phyloP scores from a whole-genome alignment of 2,329 filamentous ascomycete genomes.

The Pseudopithomyces maydicus region DNA sequence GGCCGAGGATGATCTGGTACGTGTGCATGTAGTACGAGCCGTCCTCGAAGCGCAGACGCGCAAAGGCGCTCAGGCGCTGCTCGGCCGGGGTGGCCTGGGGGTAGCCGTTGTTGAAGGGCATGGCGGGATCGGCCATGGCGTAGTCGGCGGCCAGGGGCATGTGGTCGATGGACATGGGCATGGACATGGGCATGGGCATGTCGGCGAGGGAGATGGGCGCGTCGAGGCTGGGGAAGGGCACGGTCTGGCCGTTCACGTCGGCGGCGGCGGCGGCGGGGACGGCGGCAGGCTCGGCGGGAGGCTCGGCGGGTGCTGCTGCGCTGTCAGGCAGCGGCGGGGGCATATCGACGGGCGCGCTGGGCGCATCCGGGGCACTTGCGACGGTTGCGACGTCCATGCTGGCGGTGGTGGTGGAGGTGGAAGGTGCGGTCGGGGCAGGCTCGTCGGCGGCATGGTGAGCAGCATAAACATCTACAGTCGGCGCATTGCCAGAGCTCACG shows the following conservation, averaged over 20 bases:
- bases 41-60: constrained; percentile 73
- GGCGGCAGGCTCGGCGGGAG: constrained; percentile 5
- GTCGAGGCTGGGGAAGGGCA: constrained; percentile 22
- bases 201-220: constrained; percentile 25
- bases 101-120: constrained; percentile 18
- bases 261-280: constrained; percentile 1
- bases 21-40: constrained; percentile 81
- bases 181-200: constrained; percentile 15
- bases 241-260: constrained; percentile 7
- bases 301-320: constrained; percentile 1
- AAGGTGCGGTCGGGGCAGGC: constrained; percentile 24
- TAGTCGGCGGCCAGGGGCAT: constrained; percentile 9
- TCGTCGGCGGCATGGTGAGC: constrained; percentile 31
- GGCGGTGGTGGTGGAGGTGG: constrained; percentile 19
- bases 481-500: constrained; percentile 27
- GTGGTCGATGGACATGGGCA: constrained; percentile 14
- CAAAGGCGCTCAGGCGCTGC: constrained; percentile 61
- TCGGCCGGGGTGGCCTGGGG: constrained; percentile 20
- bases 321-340: constrained; percentile 7
- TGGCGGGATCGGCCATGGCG: constrained; percentile 13
- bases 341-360: constrained; percentile 12
- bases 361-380: constrained; percentile 17
- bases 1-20: constrained; percentile 72
- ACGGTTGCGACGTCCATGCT: constrained; percentile 36
- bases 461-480: constrained; percentile 13